Evolutionary conservation across 805 yeast species (phyloP).

Genomic region (Suhomyces canberraensis): DNA sequence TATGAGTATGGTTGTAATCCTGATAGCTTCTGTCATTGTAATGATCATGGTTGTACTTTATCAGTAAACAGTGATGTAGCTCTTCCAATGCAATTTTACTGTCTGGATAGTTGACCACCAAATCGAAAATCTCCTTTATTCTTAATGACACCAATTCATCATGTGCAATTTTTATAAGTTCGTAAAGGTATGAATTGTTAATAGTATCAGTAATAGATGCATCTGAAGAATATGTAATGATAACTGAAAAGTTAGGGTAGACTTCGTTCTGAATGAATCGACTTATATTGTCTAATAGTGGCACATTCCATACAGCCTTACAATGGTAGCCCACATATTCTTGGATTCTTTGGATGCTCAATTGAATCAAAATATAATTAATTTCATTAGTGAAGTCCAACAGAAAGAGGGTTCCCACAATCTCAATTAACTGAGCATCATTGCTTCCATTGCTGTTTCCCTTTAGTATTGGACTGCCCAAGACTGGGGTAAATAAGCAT

Average conservation of each 20-base stretch:
- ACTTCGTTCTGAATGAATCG: constrained; percentile 38
- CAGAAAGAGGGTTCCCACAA: constrained; percentile 14
- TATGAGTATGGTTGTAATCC: constrained; percentile 1
- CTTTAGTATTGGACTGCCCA: background rate
- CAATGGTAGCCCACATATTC: constrained; percentile 27
- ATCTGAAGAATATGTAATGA: constrained; percentile 14
- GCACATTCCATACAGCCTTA: constrained; percentile 36
- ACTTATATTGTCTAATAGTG: constrained; percentile 30
- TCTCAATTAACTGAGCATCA: constrained; percentile 8
- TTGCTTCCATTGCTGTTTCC: background rate
- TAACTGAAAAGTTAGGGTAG: constrained; percentile 31
- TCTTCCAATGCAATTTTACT: constrained; percentile 56
- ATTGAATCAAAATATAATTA: constrained; percentile 29
- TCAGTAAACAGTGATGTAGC: constrained; percentile 48
- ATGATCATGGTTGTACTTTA: constrained; percentile 14
- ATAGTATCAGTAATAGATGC: constrained; percentile 6
- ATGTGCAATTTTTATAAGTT: constrained; percentile 35
- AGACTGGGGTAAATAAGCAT: constrained; percentile 3
- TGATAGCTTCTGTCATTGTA: constrained; percentile 2
- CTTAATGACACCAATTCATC: constrained; percentile 46
- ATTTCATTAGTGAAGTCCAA: constrained; percentile 21
- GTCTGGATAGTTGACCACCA: constrained; percentile 52
- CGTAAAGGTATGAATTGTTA: constrained; percentile 16
- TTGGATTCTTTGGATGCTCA: constrained; percentile 37
- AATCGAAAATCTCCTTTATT: constrained; percentile 54